phyloP scores from a whole-genome alignment of 352 stramenopile genomes.

The Globisporangium heterothallicum region DNA sequence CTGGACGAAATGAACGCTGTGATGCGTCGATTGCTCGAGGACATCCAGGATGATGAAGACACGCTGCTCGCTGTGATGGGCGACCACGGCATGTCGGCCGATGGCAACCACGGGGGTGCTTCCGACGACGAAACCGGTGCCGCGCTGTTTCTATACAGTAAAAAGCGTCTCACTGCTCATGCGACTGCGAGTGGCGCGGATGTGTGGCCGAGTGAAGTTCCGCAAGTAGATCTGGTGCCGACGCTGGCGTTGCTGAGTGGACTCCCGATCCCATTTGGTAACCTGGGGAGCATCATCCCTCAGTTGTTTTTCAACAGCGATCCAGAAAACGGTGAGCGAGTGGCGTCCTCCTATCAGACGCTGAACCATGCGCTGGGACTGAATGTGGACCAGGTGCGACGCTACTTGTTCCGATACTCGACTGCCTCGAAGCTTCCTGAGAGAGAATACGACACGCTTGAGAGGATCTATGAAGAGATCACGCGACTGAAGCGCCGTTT shows the following conservation, averaged over 20 bases:
- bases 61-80: conserved; percentile 92
- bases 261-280: conserved; percentile 95
- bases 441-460: conserved; percentile 48
- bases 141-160: conserved; percentile 92
- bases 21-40: conserved; percentile 66
- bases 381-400: conserved; percentile 83
- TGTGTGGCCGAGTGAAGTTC: conserved; percentile 35
- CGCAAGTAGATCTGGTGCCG: conserved; percentile 96
- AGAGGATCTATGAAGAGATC: conserved; percentile 43
- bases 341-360: conserved; percentile 26
- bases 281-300: conserved; percentile 92
- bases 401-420: conserved; percentile 69
- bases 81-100: conserved; percentile 98
- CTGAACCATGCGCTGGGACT: conserved; percentile 68
- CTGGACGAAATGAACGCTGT: conserved; percentile 94
- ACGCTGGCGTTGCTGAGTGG: conserved; percentile 92
- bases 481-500: conserved; percentile 23
- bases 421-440: conserved; percentile 58
- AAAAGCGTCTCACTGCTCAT: conserved; percentile 29
- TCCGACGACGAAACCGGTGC: conserved; percentile 94
- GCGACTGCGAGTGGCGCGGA: conserved; percentile 6
- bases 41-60: conserved; percentile 61
- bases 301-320: conserved; percentile 71
- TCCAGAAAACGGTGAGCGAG: neutral
- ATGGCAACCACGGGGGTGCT: conserved; percentile 97